Evolutionary conservation across 2,329 filamentous ascomycete genomes (phyloP).

Genomic region (Fulvia fulva): DNA sequence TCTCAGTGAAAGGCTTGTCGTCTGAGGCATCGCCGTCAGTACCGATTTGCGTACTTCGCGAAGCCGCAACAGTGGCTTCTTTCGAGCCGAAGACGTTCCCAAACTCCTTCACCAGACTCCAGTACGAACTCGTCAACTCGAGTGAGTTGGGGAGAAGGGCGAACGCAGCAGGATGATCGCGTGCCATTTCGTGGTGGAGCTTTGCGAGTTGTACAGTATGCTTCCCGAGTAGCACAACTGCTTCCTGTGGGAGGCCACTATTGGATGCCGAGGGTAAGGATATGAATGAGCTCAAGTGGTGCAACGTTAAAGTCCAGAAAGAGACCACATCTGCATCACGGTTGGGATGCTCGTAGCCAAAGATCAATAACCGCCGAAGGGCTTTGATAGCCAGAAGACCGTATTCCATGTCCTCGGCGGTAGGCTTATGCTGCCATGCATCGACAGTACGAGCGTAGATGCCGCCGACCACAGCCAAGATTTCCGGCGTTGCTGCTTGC

Average conservation of each 20-base stretch:
- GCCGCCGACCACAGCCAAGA: slow-evolving; percentile 72
- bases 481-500: slow-evolving; percentile 73
- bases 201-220: slow-evolving; percentile 89
- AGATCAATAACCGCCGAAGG: slow-evolving; percentile 71
- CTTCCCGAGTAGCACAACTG: slow-evolving; percentile 76
- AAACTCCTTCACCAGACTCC: slow-evolving; percentile 73
- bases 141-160: slow-evolving; percentile 75
- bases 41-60: slow-evolving; percentile 39
- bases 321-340: slow-evolving; percentile 69
- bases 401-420: slow-evolving; percentile 61
- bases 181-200: slow-evolving; percentile 82
- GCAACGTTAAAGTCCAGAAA: slow-evolving; percentile 76
- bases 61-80: slow-evolving; percentile 33
- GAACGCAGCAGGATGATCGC: slow-evolving; percentile 75
- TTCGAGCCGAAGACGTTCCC: slow-evolving; percentile 66
- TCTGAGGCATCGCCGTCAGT: slow-evolving; percentile 43
- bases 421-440: slow-evolving; percentile 51
- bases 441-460: slow-evolving; percentile 72
- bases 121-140: slow-evolving; percentile 75
- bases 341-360: slow-evolving; percentile 80
- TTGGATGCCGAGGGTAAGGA: slow-evolving; percentile 32
- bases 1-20: slow-evolving; percentile 55
- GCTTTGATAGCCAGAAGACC: slow-evolving; percentile 76
- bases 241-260: neutral
- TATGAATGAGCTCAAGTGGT: slow-evolving; percentile 74